A percentile compares a stretch with the other conserved stretches of the same genome.
phyloP scores from a whole-genome alignment of 148 eudicot genomes.

The Fallopia convolvulus region DNA sequence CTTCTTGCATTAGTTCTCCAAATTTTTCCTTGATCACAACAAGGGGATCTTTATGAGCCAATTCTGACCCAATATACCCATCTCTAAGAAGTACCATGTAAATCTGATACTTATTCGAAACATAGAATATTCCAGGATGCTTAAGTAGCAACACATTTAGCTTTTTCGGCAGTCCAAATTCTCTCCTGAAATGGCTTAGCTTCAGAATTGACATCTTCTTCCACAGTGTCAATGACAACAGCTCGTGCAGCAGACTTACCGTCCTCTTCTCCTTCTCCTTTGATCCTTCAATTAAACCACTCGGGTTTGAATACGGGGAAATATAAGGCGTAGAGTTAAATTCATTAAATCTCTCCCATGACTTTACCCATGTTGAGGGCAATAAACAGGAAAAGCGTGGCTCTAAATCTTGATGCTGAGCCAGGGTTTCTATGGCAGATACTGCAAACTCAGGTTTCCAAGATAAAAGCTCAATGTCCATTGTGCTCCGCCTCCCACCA shows the following conservation, averaged over 20 bases:
- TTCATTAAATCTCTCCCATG: slow-evolving; percentile 77
- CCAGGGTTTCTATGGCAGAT: slow-evolving; percentile 51
- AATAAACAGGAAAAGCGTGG: slow-evolving; percentile 65
- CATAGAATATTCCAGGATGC: slow-evolving; percentile 90
- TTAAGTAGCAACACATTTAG: slow-evolving; percentile 64
- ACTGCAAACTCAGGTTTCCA: slow-evolving; percentile 64
- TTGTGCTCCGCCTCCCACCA: slow-evolving; percentile 65
- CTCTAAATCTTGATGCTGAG: slow-evolving; percentile 32
- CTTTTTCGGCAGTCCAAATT: slow-evolving; percentile 66
- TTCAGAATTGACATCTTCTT: slow-evolving; percentile 72
- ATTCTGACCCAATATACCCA: slow-evolving; percentile 64
- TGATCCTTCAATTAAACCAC: slow-evolving; percentile 54
- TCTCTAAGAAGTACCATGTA: slow-evolving; percentile 81
- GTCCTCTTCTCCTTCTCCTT: slow-evolving; percentile 71
- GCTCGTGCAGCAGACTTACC: slow-evolving; percentile 68
- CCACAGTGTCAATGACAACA: slow-evolving; percentile 80
- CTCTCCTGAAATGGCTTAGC: slow-evolving; percentile 64
- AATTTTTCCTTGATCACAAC: slow-evolving; percentile 79
- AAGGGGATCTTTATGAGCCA: slow-evolving; percentile 74
- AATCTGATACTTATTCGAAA: slow-evolving; percentile 69
- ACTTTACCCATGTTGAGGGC: slow-evolving; percentile 72
- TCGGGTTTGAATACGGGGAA: slow-evolving; percentile 54
- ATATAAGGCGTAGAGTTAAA: slow-evolving; percentile 77
- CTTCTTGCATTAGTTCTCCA: slow-evolving; percentile 91
- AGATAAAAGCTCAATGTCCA: slow-evolving; percentile 79